Percentiles rank a stretch among this genome's conserved stretches.
Evolutionary conservation across 331 rosid genomes (phyloP).

Genomic region (Dryas integrifolia): DNA sequence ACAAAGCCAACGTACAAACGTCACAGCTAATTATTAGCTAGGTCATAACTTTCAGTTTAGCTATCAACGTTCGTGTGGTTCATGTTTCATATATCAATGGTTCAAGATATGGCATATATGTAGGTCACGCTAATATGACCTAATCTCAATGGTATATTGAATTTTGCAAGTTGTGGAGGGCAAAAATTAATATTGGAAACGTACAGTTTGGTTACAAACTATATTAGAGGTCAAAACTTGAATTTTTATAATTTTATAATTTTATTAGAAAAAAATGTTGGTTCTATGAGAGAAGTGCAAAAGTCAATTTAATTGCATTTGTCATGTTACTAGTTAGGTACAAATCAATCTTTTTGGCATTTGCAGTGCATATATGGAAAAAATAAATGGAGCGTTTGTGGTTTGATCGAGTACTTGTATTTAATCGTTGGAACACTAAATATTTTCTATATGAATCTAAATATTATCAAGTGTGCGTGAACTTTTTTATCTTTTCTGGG

Average conservation of each 20-base stretch:
- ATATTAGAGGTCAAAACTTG: constrained; percentile 5
- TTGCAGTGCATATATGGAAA: background rate
- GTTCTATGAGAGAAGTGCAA: too few relatives aligned
- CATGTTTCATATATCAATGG: background rate
- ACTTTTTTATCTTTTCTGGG: too few relatives aligned
- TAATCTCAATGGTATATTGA: background rate
- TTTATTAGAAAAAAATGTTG: background rate
- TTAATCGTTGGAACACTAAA: too few relatives aligned
- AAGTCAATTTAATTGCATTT: background rate
- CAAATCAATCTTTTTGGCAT: background rate
- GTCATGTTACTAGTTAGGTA: background rate
- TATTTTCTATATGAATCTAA: too few relatives aligned
- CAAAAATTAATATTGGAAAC: background rate
- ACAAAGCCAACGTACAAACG: background rate
- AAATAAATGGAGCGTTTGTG: too few relatives aligned
- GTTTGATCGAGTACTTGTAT: too few relatives aligned
- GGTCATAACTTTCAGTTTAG: background rate
- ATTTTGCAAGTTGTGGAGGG: background rate
- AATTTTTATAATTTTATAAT: background rate
- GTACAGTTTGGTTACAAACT: background rate
- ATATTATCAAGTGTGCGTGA: too few relatives aligned
- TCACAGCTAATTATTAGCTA: background rate
- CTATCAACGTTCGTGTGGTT: background rate
- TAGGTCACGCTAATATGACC: background rate
- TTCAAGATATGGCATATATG: background rate